These are phyloP conservation scores for Stachybotrys chartarum DNA, from an alignment of 2,329 filamentous ascomycete species.

Conservation along the genomic window DNA sequence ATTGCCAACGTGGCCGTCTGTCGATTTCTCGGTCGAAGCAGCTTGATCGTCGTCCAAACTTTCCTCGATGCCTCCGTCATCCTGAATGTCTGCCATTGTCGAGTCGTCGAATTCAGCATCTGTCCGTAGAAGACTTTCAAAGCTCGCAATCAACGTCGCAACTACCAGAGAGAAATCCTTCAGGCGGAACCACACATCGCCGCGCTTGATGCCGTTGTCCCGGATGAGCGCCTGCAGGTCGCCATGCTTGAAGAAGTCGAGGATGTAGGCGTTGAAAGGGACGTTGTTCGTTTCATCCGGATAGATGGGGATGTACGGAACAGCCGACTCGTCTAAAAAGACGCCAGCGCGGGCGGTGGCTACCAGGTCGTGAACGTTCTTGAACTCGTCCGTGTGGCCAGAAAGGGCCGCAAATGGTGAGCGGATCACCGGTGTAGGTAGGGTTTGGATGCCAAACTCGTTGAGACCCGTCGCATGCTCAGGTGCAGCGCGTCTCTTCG, in stretches of 20 bases:
- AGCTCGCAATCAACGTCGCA: conserved; percentile 60
- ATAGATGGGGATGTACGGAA: conserved; percentile 60
- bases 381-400: conserved; percentile 57
- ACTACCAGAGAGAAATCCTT: conserved; percentile 53
- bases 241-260: conserved; percentile 73
- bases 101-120: conserved; percentile 19
- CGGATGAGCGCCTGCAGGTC: conserved; percentile 50
- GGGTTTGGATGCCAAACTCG: neutral
- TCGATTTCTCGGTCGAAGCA: conserved; percentile 2
- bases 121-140: conserved; percentile 26
- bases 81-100: conserved; percentile 35
- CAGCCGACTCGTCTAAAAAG: conserved; percentile 66
- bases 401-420: conserved; percentile 69
- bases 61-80: conserved; percentile 2
- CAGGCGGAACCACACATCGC: conserved; percentile 66
- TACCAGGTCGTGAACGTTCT: conserved; percentile 60
- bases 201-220: conserved; percentile 59
- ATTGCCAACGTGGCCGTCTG: conserved; percentile 13
- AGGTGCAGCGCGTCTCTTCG: conserved; percentile 36
- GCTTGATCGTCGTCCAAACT: conserved; percentile 19
- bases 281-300: conserved; percentile 41
- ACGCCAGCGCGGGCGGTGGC: conserved; percentile 57
- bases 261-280: conserved; percentile 60
- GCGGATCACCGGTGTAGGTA: conserved; percentile 40
- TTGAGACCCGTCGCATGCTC: conserved; percentile 10